Base-by-base conservation (phyloP, 176 grass and related monocot genomes). In the Cenchrus americanus region DNA sequence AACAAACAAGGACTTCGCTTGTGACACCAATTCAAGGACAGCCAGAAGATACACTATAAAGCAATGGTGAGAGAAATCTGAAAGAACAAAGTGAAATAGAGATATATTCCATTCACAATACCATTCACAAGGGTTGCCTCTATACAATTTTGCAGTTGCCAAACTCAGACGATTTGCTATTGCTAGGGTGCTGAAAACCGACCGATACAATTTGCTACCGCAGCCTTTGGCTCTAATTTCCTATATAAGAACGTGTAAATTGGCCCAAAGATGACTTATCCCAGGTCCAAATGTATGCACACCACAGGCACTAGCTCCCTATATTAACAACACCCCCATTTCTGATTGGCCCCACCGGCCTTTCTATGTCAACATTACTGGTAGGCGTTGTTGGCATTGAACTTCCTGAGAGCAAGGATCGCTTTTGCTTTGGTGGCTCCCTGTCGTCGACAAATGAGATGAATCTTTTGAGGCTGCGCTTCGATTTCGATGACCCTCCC, bases 391-490 rank as follows among this genome's bases (percentile, higher is more conserved):
- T 76, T 6, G 40, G 78, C 22, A 55, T 73, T 0, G 66, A 49
- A 37, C 22, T 80, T 80, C 12, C 37, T 24, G 82, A 43, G 30
- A 30, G 54, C 88, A 67, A 0, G 59, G 84, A 69, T 2, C 32
- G 84, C 13, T 48, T 79, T n/a, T 75, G 83, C 88, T 34, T 87
- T 0, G 75, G 68, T 19, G 30, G 75, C 75, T 88, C 73, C 86
- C 32, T 96, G 55, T 86, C 73, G n/a, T 98, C 89, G 5, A 75
- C 59, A 22, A 95, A 95, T 54, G 93, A 95, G 27, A 95, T 0
- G 80, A 98, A 96, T 2, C 47, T 89, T 27, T 59, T 41, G 14
- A 93, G 9, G 86, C 59, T 83, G 42, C 47, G 15, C 9, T 58
- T 48, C 18, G 78, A 86, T 17, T 30, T 69, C 26, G 42, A 72